Evolutionary conservation across 495 filamentous ascomycete species (phyloP), one percentile per base, ranked within the genome.

Genomic region (Entonaema liquescens): DNA sequence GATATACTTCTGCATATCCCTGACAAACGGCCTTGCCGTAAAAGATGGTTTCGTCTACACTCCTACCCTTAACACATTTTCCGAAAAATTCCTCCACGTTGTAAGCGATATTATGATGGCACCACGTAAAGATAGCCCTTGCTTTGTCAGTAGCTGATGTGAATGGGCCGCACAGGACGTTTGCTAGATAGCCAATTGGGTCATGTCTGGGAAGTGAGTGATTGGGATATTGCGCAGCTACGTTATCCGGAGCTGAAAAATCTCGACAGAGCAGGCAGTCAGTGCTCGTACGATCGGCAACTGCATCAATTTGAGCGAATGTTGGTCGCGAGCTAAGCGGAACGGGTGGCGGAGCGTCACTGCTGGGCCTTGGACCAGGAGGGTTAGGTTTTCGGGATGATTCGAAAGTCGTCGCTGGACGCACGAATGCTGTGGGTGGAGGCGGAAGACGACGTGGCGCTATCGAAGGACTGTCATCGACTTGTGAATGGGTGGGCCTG

Each of bases 51-150:
- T 86, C 85, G 4, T 83, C 83, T 0, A 93, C 89, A 5, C 89
- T 91, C 26, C 87, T 86, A n/a, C 87, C 82, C 65, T 76, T 72
- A 36, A 96, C 83, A 59, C 79, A 87, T 47, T 89, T 84, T 63
- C 85, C 86, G 77, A 94, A 94, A 83, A 97, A 95, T 44, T 87
- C 84, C 36, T 88, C 80, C 5, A 86, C 84, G 77, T 99, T 92
- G 79, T 99, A 99, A 50, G 82, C 82, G 65, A 99, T 88, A 74
- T 98, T 98, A 79, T 99, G 90, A 78, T 98, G 95, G 52, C 93
- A 85, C 95, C 94, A 99, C 7, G 93, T 92, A 78, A 99, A 99
- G 64, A 99, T 91, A 8, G 85, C 91, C 15, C 95, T 87, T 11
- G 95, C 94, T 79, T 97, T 97, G 77, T 98, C 95, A 2, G 94